Evolutionary conservation across 768 basidiomycete genomes (phyloP).

Genomic region (Amyloporia xantha): DNA sequence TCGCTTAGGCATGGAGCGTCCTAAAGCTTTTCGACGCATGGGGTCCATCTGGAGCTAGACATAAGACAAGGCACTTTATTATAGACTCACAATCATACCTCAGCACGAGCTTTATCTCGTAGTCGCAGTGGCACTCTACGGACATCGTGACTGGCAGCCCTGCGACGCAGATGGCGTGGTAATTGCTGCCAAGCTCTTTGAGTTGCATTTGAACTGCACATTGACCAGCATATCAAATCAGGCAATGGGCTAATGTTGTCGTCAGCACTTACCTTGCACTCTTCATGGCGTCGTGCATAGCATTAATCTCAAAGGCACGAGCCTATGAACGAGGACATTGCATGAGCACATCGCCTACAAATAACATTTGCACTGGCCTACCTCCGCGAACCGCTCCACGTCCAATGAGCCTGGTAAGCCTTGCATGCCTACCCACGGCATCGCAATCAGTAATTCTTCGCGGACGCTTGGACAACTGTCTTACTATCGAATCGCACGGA

Average conservation of each 20-base stretch:
- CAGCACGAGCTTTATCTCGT: constrained; percentile 72
- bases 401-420: constrained; percentile 71
- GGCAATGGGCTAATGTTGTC: not conserved
- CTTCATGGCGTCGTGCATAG: constrained; percentile 87
- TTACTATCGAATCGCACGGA: constrained; percentile 35
- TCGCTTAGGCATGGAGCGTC: constrained; percentile 37
- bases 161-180: constrained; percentile 82
- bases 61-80: too few relatives aligned
- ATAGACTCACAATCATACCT: too few relatives aligned
- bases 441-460: not conserved
- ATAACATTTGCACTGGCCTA: constrained; percentile 23
- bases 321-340: constrained; percentile 43
- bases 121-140: constrained; percentile 84
- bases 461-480: constrained; percentile 14
- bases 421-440: constrained; percentile 37
- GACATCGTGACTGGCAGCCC: constrained; percentile 93
- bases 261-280: constrained; percentile 50
- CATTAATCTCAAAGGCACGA: constrained; percentile 81
- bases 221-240: not conserved
- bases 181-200: constrained; percentile 89
- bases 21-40: constrained; percentile 32
- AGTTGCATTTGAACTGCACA: constrained; percentile 54
- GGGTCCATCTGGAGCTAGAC: constrained; percentile 42
- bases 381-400: constrained; percentile 86
- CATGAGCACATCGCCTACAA: not conserved